Percentiles rank a stretch among this genome's conserved stretches.
Conservation (phyloP, 2,329 filamentous ascomycete genomes). For the Cordyceps cateniannulata region DNA sequence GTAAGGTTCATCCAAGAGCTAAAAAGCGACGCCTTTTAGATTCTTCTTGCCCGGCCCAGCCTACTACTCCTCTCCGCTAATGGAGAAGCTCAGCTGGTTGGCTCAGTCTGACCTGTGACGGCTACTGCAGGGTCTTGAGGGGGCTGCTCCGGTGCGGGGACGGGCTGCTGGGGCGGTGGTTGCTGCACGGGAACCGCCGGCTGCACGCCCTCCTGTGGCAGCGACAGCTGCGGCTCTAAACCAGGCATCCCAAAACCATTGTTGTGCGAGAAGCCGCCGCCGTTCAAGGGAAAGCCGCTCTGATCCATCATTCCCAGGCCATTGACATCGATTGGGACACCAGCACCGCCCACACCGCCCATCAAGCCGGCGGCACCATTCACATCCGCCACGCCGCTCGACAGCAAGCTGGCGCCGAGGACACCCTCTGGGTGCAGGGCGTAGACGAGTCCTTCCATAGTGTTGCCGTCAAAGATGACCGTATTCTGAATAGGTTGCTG, state of each 20-base stretch:
- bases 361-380: background rate
- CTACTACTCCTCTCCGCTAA: no score
- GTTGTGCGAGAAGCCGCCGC: background rate
- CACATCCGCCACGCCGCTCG: constrained; percentile 11
- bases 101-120: background rate
- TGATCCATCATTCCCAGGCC: background rate
- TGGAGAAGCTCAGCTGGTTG: background rate
- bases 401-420: constrained; percentile 44
- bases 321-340: constrained; percentile 4
- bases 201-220: background rate
- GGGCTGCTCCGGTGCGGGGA: constrained; percentile 1
- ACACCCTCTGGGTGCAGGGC: constrained; percentile 65
- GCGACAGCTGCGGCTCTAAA: background rate
- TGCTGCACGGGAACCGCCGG: background rate
- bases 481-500: constrained; percentile 97
- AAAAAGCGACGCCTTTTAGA: background rate
- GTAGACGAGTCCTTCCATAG: constrained; percentile 72
- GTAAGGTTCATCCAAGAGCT: background rate
- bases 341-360: background rate
- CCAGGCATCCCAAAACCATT: background rate
- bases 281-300: background rate
- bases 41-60: background rate
- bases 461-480: constrained; percentile 82
- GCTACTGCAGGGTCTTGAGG: background rate
- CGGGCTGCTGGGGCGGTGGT: background rate